A percentile compares a stretch with the other conserved stretches of the same genome.
Evolutionary conservation across 805 yeast genomes (phyloP).

Genomic region (Zygosaccharomyces lentus): DNA sequence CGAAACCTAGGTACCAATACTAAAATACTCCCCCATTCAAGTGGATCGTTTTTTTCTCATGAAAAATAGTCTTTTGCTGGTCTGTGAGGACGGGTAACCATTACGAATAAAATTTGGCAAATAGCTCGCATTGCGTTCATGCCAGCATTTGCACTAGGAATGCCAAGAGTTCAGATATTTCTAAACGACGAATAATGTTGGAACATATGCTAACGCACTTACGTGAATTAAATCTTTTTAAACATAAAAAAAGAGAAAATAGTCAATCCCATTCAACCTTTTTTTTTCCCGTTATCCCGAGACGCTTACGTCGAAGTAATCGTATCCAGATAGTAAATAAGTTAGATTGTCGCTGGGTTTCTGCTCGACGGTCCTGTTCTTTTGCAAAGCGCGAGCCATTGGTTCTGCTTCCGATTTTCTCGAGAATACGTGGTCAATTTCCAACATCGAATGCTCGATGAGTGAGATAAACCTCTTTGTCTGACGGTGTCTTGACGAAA

Average conservation of each 20-base stretch:
- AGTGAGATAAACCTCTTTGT: conserved; percentile 69
- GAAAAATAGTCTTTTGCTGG: background rate
- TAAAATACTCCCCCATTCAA: background rate
- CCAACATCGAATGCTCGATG: conserved; percentile 55
- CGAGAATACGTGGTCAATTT: conserved; percentile 52
- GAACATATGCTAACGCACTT: background rate
- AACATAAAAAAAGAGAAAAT: background rate
- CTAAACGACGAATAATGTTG: background rate
- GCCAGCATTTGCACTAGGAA: background rate
- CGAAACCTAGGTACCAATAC: background rate
- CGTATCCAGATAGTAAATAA: conserved; percentile 73
- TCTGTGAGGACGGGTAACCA: background rate
- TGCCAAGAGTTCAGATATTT: background rate
- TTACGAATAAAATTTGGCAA: background rate
- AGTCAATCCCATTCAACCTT: background rate
- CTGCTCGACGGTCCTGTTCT: conserved; percentile 3
- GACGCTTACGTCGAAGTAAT: conserved; percentile 58
- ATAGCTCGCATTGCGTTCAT: background rate
- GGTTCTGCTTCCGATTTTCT: conserved; percentile 20
- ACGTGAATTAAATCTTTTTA: background rate
- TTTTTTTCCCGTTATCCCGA: conserved; percentile 17
- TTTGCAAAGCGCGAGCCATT: background rate
- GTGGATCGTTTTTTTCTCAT: background rate
- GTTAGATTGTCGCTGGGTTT: conserved; percentile 36
- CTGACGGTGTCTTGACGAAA: conserved; percentile 85